phyloP scores from a whole-genome alignment of 257 asterid species.

The Striga asiatica region DNA sequence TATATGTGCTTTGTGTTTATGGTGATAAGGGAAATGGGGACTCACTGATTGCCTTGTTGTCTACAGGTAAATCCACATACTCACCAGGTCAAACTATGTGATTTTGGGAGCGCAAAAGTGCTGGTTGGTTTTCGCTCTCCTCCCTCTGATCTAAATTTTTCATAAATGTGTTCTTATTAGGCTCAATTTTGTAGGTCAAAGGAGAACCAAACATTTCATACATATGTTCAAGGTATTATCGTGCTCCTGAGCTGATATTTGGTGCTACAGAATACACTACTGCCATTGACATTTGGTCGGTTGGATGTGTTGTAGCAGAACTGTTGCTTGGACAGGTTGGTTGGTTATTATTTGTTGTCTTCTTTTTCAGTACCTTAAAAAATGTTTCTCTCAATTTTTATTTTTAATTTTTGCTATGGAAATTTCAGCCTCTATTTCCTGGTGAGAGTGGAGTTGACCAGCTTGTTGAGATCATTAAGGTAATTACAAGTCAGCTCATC shows the following conservation, averaged over 20 bases:
- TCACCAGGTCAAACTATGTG: constrained; percentile 89
- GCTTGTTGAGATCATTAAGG: constrained; percentile 57
- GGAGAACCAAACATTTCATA: constrained; percentile 58
- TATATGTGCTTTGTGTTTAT: not conserved
- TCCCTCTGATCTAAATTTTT: not conserved
- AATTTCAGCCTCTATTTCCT: constrained; percentile 46
- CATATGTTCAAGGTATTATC: constrained; percentile 51
- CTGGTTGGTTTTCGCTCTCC: constrained; percentile 32
- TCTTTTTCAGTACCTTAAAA: not conserved
- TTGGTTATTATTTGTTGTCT: constrained; percentile 7
- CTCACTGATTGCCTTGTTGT: not conserved
- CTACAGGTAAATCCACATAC: constrained; percentile 77
- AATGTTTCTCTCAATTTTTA: not conserved
- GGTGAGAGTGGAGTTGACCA: constrained; percentile 60
- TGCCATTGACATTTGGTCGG: constrained; percentile 61
- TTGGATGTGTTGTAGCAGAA: constrained; percentile 51
- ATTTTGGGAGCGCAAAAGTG: constrained; percentile 92
- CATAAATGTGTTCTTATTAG: not conserved
- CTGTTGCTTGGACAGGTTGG: constrained; percentile 47
- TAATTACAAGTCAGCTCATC: constrained; percentile 9
- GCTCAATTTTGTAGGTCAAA: constrained; percentile 31
- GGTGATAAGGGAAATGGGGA: not conserved
- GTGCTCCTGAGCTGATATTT: constrained; percentile 52
- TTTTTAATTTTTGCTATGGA: constrained; percentile 2
- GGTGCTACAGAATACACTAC: constrained; percentile 54